Percentiles rank a stretch among this genome's conserved stretches.
Evolutionary conservation across 371 early-diverging fungal species (phyloP).

Genomic region (Vavraia culicis): DNA sequence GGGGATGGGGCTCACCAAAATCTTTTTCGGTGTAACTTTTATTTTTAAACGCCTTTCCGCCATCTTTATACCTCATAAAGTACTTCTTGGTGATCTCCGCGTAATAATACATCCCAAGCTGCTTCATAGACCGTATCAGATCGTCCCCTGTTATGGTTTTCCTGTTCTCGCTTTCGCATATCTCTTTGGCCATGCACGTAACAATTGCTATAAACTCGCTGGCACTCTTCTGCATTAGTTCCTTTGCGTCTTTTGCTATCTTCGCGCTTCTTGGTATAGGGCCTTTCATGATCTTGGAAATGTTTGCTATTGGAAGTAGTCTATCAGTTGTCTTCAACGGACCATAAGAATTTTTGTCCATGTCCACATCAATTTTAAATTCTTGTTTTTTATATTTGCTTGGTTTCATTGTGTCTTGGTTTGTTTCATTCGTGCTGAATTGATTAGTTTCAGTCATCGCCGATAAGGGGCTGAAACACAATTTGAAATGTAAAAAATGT

Average conservation of each 20-base stretch:
- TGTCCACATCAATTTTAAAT: too few relatives aligned
- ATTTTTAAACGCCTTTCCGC: too few relatives aligned
- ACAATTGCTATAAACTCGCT: slow-evolving; percentile 95
- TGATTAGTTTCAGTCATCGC: too few relatives aligned
- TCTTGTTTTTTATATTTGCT: too few relatives aligned
- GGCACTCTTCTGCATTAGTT: slow-evolving; percentile 87
- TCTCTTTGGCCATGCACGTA: slow-evolving; percentile 59
- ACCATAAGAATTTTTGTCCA: too few relatives aligned
- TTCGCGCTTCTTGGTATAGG: slow-evolving; percentile 87
- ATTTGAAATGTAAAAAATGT: too few relatives aligned
- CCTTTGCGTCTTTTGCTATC: slow-evolving; percentile 92
- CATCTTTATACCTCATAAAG: too few relatives aligned
- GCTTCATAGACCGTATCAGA: slow-evolving; percentile 89
- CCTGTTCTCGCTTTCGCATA: slow-evolving; percentile 58
- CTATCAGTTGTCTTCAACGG: slow-evolving; percentile 51
- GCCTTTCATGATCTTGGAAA: slow-evolving; percentile 90
- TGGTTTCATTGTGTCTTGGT: too few relatives aligned
- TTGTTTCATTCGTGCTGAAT: too few relatives aligned
- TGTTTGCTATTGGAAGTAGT: slow-evolving; percentile 72
- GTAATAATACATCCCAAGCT: slow-evolving; percentile 88
- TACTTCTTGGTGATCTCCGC: slow-evolving; percentile 46
- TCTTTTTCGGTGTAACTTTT: too few relatives aligned
- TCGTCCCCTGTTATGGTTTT: slow-evolving; percentile 97
- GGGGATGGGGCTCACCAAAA: too few relatives aligned
- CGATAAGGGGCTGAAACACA: too few relatives aligned